Base-by-base conservation (phyloP, 2,329 filamentous ascomycete genomes). In the Calonectria montana region DNA sequence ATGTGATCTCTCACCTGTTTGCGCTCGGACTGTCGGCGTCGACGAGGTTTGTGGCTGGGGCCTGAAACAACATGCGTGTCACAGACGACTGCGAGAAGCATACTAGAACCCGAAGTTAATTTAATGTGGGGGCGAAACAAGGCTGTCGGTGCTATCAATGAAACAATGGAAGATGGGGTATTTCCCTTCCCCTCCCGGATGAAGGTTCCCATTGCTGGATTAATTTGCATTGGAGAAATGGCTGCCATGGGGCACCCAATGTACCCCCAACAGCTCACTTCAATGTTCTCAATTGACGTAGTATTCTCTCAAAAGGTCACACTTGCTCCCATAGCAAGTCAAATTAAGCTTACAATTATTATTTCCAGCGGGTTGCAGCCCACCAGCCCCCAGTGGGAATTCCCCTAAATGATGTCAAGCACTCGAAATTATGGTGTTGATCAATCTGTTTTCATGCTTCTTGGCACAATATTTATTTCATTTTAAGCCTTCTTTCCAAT, bases 101-200 rank as follows among this genome's bases (percentile, higher is more conserved):
- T 18, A 35, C 53, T n/a, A 41, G 35, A 59, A 35, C n/a, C 13
- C 37, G n/a, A 7, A 59, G 23, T 59, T 59, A 59, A 59, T 59
- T 10, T 39, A 25, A 21, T 57, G 31, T 39, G 53, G 53, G 31
- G 53, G 18, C 53, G 53, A 13, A 35, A 35, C 31, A 10, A 35
- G 10, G 31, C 31, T 35, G 21, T 57, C 53, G 53, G 25, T 59
- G 12, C 35, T 59, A 59, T 59, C n/a, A 9, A 15, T 59, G 53
- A 59, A 59, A 59, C 53, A 59, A 59, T 59, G 53, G 31, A 59
- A 59, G 21, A 39, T 59, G 31, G 21, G 53, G 21, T 37, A 59
- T 59, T 59, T 59, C 27, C 18, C 31, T 13, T 25, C 23, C 7
- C 16, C 31, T 23, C 18, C n/a, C 7, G 21, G 15, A 39, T n/a